Base-by-base conservation (phyloP, 768 basidiomycete species). In the Mycena albidolilacea region DNA sequence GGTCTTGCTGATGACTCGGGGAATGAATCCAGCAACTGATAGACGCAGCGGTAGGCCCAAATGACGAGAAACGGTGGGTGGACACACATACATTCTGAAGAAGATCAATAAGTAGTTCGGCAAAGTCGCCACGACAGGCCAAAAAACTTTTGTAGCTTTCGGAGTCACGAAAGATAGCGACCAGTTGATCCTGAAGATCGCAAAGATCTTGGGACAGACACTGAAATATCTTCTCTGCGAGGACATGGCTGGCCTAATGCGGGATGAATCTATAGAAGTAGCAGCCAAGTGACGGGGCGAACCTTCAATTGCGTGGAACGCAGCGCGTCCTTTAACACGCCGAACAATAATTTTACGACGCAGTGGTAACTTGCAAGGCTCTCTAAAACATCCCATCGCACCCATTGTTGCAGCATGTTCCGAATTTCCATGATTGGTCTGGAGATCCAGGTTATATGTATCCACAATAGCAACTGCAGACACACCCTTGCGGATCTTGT, bases 1-100 rank as follows among this genome's bases (percentile, higher is more conserved):
- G 74, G 57, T 35, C 74, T 43, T 1, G 37, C 38, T 19, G 62
- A 1, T 54, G 72, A 66, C 48, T 59, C 60, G 38, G 71, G 66
- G 63, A 75, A 68, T 21, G 35, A 64, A 59, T 75, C 74, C 30
- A 75, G 67, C 9, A 75, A 43, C 74, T 75, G 54, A 19, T 1
- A 7, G 6, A 30, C 0, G 64, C 23, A 12, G 5, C 7, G 19
- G 37, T 6, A 61, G 38, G 35, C 9, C 52, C 30, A 30, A 11
- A 37, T 37, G 37, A 21, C 7, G 21, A 5, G 6, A 4, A 3
- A 5, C n/a, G n/a, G 7, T 21, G 0, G 39, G 39, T 21, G 0
- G 39, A 30, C 3, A 6, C 9, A 55, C 64, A 58, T 50, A 72
- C 74, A 12, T 72, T 71, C 67, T 75, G 74, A 1, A 72, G 21